A percentile compares a stretch with the other conserved stretches of the same genome.
Evolutionary conservation across 495 filamentous ascomycete species (phyloP).

Genomic region (Tuber brumale): DNA sequence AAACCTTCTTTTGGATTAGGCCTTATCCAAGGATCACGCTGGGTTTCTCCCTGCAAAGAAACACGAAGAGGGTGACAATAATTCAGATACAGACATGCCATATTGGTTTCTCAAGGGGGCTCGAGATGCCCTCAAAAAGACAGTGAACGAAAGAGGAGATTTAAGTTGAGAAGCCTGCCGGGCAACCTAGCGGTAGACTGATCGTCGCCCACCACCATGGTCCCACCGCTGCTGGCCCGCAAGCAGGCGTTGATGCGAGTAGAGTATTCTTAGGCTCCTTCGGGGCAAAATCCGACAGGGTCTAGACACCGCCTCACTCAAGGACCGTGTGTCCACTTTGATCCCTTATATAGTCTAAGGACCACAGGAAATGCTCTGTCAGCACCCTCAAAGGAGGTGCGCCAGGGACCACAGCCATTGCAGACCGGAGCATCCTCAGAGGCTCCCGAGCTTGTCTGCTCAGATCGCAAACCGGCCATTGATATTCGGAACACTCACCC

Average conservation of each 20-base stretch:
- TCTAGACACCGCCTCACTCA: conserved; percentile 8
- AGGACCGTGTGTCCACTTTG: conserved; percentile 24
- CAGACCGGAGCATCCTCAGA: not conserved
- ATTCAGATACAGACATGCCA: not conserved
- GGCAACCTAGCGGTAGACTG: not conserved
- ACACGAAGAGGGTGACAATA: not conserved
- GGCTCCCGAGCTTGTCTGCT: not conserved
- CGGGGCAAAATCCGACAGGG: not conserved
- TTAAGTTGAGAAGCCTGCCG: not conserved
- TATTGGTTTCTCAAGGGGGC: not conserved
- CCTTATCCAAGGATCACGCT: not conserved
- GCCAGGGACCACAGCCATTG: not conserved
- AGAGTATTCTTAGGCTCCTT: conserved; percentile 1
- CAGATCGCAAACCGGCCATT: too few relatives aligned
- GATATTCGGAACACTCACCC: too few relatives aligned
- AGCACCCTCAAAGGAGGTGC: conserved; percentile 11
- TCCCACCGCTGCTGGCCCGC: not conserved
- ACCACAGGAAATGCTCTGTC: conserved; percentile 10
- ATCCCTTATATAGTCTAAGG: conserved; percentile 7
- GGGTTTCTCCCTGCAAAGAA: not conserved
- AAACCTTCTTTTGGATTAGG: not conserved
- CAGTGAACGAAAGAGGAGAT: not conserved
- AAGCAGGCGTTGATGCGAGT: not conserved
- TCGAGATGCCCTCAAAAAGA: not conserved
- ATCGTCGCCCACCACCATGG: not conserved